Base-by-base conservation (phyloP, 1,139 yeast genomes). In the Suhomyces bribrorum region DNA sequence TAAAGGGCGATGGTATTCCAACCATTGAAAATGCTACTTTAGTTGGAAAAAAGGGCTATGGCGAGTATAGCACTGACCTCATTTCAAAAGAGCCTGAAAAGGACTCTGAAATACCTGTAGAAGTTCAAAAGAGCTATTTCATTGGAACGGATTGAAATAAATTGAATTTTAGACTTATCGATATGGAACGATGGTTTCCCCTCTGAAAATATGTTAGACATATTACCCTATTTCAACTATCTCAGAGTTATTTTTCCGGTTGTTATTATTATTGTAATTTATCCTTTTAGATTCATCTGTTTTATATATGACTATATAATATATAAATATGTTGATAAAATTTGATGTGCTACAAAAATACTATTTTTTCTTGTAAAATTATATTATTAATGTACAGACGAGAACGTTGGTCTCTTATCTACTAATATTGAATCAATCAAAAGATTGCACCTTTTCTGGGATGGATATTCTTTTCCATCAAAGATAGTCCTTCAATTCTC, bases 401-500 rank as follows among this genome's bases (percentile, higher is more conserved):
- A 26, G 14, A 12, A 26, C n/a, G 11, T 20, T 3, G 11, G 11
- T n/a, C 23, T 20, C 23, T 8, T 20, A 20, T 20, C 23, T 20
- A 20, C 8, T 25, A 7, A 11, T 11, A 20, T 20, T 20, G 24
- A 20, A n/a, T 14, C 25, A 2, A 3, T 14, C 12, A 24, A 20
- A 20, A 9, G 9, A 20, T 9, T 20, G 9, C n/a, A n/a, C n/a
- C n/a, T n/a, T n/a, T n/a, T n/a, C n/a, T n/a, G n/a, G n/a, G n/a
- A 20, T 13, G 33, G 17, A 14, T 29, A 24, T 22, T n/a, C 14
- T 26, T 20, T 20, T 4, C 3, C 11, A 8, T 4, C 11, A 20
- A 5, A 20, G 23, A n/a, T 20, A 66, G 27, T 76, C 79, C 51
- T 77, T 81, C 48, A 84, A 57, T 12, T 71, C 76, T 25, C 75